A percentile compares a stretch with the other conserved stretches of the same genome.
Conservation (phyloP, 148 eudicot genomes). For the Fagopyrum tataricum region DNA sequence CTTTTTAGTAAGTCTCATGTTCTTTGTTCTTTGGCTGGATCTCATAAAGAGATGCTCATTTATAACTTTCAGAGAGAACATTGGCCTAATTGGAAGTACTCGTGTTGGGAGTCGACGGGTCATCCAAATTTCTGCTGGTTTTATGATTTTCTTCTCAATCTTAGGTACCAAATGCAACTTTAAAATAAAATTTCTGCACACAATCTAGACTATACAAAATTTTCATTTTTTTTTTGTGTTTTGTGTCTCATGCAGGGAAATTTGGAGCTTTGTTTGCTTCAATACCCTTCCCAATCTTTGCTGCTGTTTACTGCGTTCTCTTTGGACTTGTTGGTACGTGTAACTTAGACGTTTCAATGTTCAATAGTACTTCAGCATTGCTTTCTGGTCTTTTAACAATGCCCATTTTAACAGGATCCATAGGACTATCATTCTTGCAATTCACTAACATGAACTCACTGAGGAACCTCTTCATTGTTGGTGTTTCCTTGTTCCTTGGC, state of each 20-base stretch:
- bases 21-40: not conserved
- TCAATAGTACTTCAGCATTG: not conserved
- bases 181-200: not conserved
- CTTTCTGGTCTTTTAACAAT: not conserved
- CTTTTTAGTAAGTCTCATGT: not conserved
- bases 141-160: constrained; percentile 95
- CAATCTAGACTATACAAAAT: not conserved
- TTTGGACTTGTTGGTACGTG: constrained; percentile 91
- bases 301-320: constrained; percentile 78
- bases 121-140: constrained; percentile 90
- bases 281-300: constrained; percentile 88
- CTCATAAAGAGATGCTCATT: not conserved
- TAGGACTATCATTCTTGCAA: constrained; percentile 91
- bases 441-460: constrained; percentile 98
- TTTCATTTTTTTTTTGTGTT: not conserved
- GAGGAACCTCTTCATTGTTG: constrained; percentile 86
- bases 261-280: constrained; percentile 98
- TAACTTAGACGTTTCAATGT: not conserved
- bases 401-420: constrained; percentile 46
- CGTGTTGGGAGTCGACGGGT: constrained; percentile 97
- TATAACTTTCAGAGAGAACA: constrained; percentile 62
- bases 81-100: constrained; percentile 91
- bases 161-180: constrained; percentile 36
- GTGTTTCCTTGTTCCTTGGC: constrained; percentile 85
- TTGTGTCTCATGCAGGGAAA: constrained; percentile 55